These are phyloP conservation scores for Tephrocybe sp. DNA, from an alignment of 768 basidiomycete species.

Conservation along the genomic window DNA sequence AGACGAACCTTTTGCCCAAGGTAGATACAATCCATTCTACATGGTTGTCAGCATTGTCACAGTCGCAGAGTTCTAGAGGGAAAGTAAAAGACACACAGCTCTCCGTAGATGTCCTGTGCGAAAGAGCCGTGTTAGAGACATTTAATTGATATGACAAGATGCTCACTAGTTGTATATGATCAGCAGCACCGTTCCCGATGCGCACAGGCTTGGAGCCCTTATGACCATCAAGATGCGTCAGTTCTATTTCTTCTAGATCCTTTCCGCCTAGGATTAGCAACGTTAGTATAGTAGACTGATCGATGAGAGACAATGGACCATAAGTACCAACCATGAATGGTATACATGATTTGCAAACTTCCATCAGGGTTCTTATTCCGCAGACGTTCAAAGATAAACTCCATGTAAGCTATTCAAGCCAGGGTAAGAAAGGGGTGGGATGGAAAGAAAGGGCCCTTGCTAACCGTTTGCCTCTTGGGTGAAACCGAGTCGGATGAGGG, in stretches of 20 bases:
- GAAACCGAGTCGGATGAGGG: constrained; percentile 89
- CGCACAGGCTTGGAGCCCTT: constrained; percentile 83
- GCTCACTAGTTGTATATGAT: constrained; percentile 72
- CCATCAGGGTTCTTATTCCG: constrained; percentile 86
- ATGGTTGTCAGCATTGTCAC: background rate
- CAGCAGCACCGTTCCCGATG: constrained; percentile 95
- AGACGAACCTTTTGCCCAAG: constrained; percentile 82
- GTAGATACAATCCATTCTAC: constrained; percentile 94
- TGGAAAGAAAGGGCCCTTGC: constrained; percentile 5
- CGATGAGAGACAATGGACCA: background rate
- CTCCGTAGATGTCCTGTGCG: constrained; percentile 90
- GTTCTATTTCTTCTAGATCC: constrained; percentile 80
- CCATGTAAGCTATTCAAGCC: constrained; percentile 67
- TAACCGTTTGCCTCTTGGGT: constrained; percentile 89
- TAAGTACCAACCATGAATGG: constrained; percentile 68
- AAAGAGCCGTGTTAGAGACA: no score
- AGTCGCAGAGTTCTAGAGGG: background rate
- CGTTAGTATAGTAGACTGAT: background rate
- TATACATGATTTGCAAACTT: constrained; percentile 95
- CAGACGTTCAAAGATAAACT: constrained; percentile 85
- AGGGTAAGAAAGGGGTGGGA: background rate
- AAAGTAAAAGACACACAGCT: constrained; percentile 57
- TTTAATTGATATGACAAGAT: background rate
- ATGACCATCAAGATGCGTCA: constrained; percentile 85
- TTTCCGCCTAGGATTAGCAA: constrained; percentile 47